Evolutionary conservation across 2,329 filamentous ascomycete genomes (phyloP).

Genomic region (Phaeophleospora eucalypticola): DNA sequence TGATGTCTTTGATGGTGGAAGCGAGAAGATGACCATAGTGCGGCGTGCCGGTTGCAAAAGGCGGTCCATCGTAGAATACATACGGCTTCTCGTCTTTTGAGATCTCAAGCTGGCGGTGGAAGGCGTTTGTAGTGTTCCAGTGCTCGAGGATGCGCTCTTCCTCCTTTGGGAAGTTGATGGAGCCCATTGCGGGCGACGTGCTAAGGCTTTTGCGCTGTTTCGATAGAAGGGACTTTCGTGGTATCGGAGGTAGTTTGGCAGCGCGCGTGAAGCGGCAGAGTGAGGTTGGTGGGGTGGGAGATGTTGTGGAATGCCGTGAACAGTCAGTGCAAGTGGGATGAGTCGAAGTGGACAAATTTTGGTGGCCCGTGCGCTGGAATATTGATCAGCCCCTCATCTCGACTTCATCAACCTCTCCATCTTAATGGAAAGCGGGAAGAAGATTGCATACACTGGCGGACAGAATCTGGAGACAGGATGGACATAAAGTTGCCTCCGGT

Average conservation of each 20-base stretch:
- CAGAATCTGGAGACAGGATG: too few species aligned
- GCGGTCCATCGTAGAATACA: constrained; percentile 80
- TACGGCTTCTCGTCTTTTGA: constrained; percentile 79
- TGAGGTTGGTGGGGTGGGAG: background rate
- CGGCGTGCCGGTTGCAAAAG: constrained; percentile 54
- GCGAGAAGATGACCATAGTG: constrained; percentile 77
- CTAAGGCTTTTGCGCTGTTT: background rate
- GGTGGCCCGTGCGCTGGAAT: background rate
- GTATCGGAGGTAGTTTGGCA: too few species aligned
- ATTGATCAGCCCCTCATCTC: background rate
- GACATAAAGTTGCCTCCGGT: too few species aligned
- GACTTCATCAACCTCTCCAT: too few species aligned
- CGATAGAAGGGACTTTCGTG: too few species aligned
- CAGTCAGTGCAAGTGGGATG: background rate
- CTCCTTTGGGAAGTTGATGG: constrained; percentile 80
- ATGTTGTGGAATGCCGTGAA: background rate
- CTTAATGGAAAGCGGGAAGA: too few species aligned
- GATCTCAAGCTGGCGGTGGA: constrained; percentile 80
- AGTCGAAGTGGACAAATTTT: background rate
- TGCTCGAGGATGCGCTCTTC: constrained; percentile 78
- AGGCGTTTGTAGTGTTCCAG: constrained; percentile 92
- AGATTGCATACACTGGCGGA: too few species aligned
- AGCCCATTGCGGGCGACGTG: constrained; percentile 35
- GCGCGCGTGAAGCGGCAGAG: too few species aligned
- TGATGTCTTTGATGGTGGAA: constrained; percentile 95